Percentiles rank a stretch among this genome's conserved stretches.
Conservation (phyloP, 495 filamentous ascomycete species). For the Cercophora newfieldiana region DNA sequence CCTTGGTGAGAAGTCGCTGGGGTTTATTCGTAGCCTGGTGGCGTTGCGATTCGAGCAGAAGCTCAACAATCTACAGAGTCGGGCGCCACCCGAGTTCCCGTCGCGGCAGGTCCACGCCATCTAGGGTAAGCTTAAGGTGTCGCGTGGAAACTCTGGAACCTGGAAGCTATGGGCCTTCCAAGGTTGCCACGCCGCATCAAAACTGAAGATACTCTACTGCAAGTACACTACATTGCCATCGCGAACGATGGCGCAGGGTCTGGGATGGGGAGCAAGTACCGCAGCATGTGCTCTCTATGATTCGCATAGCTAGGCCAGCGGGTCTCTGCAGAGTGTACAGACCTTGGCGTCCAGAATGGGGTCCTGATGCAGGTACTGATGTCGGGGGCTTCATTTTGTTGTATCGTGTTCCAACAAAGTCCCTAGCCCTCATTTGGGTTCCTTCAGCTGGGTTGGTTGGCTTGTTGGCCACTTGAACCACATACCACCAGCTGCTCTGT, state of each 20-base stretch:
- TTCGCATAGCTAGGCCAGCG: neutral
- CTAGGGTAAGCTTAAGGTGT: neutral
- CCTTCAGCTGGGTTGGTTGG: neutral
- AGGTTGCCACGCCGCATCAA: neutral
- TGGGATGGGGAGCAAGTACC: neutral
- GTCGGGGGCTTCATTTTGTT: neutral
- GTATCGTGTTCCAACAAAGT: neutral
- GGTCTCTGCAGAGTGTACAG: neutral
- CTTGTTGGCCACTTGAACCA: neutral
- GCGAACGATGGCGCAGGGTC: neutral
- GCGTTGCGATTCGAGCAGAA: neutral
- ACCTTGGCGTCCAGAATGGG: neutral
- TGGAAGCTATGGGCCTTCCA: no score
- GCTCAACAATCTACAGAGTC: neutral
- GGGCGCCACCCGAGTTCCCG: neutral
- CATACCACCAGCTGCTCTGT: neutral
- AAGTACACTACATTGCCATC: neutral
- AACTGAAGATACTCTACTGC: neutral
- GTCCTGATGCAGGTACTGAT: neutral
- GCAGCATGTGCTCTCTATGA: neutral
- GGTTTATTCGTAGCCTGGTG: neutral
- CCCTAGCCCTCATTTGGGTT: neutral
- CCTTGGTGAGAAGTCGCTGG: neutral
- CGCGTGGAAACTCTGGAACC: neutral
- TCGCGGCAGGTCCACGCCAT: neutral